phyloP scores from a whole-genome alignment of 495 filamentous ascomycete genomes.

The Margaritispora aquatica region DNA sequence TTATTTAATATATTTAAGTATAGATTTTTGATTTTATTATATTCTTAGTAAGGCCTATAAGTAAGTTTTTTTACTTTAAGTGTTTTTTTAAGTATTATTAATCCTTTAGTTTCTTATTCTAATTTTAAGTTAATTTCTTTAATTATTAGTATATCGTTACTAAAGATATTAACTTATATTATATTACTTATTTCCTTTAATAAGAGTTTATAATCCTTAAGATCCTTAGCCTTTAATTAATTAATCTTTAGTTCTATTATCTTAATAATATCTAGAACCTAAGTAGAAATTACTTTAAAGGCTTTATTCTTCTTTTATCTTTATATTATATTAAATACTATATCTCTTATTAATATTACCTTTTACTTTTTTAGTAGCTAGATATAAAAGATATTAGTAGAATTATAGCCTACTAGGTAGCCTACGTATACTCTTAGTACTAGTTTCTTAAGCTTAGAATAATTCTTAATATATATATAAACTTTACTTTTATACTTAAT shows the following conservation, averaged over 20 bases:
- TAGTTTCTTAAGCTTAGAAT: conserved; percentile 12
- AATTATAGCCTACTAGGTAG: conserved; percentile 27
- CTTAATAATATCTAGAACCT: too few relatives aligned
- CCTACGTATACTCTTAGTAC: conserved; percentile 26
- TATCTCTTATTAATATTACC: background rate
- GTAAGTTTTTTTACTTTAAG: too few relatives aligned
- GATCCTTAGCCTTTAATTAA: background rate
- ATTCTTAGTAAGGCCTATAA: too few relatives aligned
- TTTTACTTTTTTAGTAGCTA: conserved; percentile 10
- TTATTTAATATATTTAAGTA: too few relatives aligned
- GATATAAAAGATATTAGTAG: conserved; percentile 27
- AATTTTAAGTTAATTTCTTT: too few relatives aligned
- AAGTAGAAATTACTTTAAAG: background rate
- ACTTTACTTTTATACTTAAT: background rate
- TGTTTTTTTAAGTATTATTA: too few relatives aligned
- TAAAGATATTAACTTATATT: background rate
- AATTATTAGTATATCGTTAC: too few relatives aligned
- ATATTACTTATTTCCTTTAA: background rate
- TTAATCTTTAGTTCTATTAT: too few relatives aligned
- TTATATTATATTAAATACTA: background rate
- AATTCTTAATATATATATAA: conserved; percentile 16
- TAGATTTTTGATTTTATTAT: too few relatives aligned
- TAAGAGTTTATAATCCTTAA: background rate
- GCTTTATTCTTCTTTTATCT: background rate
- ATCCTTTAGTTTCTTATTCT: too few relatives aligned